Evolutionary conservation across 2,329 filamentous ascomycete species (phyloP).

Genomic region (Fusarium nodosum): DNA sequence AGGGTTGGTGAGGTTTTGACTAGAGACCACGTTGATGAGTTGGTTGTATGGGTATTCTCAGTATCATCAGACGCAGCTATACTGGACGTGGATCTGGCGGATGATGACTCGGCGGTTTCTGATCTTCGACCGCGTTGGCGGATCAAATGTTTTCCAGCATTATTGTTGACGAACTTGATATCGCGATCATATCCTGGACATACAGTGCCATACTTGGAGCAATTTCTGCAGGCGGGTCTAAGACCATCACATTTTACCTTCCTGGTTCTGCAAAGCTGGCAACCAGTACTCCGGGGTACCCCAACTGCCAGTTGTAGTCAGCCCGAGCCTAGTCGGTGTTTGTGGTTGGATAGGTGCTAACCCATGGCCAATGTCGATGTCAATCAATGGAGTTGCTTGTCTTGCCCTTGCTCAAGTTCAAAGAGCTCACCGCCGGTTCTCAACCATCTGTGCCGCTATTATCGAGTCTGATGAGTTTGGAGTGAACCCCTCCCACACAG

Average conservation of each 20-base stretch:
- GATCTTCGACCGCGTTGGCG: slow-evolving; percentile 48
- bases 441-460: slow-evolving; percentile 36
- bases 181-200: slow-evolving; percentile 58
- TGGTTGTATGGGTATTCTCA: slow-evolving; percentile 4
- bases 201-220: slow-evolving; percentile 55
- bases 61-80: slow-evolving; percentile 23
- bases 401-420: slow-evolving; percentile 15
- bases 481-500: slow-evolving; percentile 38
- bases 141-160: slow-evolving; percentile 56
- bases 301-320: slow-evolving; percentile 48
- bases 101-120: slow-evolving; percentile 19
- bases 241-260: slow-evolving; percentile 62
- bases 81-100: slow-evolving; percentile 29
- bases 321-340: not conserved
- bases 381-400: slow-evolving; percentile 11
- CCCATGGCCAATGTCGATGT: slow-evolving; percentile 44
- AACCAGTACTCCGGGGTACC: slow-evolving; percentile 56
- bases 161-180: slow-evolving; percentile 56
- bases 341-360: slow-evolving; percentile 6
- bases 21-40: slow-evolving; percentile 16
- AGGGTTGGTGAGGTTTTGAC: slow-evolving; percentile 30
- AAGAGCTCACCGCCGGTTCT: slow-evolving; percentile 46
- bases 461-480: slow-evolving; percentile 40
- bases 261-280: slow-evolving; percentile 58
- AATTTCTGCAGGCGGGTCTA: slow-evolving; percentile 58